Base-by-base conservation (phyloP, 257 asterid species). In the Ilex asprella region DNA sequence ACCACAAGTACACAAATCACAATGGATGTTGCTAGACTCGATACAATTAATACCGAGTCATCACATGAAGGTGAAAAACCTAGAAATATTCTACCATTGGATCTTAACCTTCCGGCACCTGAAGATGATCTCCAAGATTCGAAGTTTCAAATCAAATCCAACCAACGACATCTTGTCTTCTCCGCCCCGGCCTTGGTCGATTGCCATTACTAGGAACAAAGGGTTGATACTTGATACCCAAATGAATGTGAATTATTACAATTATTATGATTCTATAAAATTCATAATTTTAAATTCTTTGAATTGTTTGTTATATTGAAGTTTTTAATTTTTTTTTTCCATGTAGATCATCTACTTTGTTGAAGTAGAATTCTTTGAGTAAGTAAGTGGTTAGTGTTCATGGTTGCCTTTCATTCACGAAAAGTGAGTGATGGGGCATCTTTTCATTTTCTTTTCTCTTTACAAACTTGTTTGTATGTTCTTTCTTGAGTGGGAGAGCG, bases 71-170 rank as follows among this genome's bases (percentile, higher is more conserved):
- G 55, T 12, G 81, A 74, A 70, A 81, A 82, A 58, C 71, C 71
- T 2, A 68, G 78, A 59, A 74, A 63, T 61, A 61, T 71, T 67
- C 70, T 89, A 11, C 74, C 70, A 14, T 68, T 89, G 75, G 96
- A 89, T 76, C 93, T 89, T 55, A 89, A 89, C 66, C 68, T 89
- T 2, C 97, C 97, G 59, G 94, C 97, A 39, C 83, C 77, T 21
- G 95, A 82, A 29, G 95, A 84, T 11, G 73, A 67, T 54, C 72
- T 53, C 43, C 75, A 29, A 74, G 74, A 77, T 8, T 55, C 68
- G 15, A 74, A 70, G 52, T 63, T 65, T 39, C 76, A 66, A 55
- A 78, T 70, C 12, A 51, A 77, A 16, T 49, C 74, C 58, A 65
- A 62, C 43, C 82, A 56, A 67, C 80, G 67, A 68, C 81, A 65